Percentiles rank a stretch among this genome's conserved stretches.
phyloP scores from a whole-genome alignment of 148 eudicot genomes.

The Diospyros lotus region DNA sequence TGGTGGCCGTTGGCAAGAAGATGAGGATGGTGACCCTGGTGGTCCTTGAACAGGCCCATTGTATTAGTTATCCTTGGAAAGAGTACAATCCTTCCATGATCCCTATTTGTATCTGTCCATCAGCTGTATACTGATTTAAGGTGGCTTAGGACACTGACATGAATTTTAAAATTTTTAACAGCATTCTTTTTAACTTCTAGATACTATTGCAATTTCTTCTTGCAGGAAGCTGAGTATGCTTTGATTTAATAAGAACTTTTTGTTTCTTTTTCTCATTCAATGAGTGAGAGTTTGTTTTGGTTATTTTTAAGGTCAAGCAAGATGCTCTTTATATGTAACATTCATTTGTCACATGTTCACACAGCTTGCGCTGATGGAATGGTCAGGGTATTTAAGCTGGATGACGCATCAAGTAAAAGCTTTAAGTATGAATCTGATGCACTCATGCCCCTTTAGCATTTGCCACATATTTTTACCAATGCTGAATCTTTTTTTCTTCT shows the following conservation, averaged over 20 bases:
- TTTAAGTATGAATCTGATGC: constrained; percentile 62
- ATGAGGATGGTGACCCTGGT: no score
- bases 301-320: neutral
- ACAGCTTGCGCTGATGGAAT: constrained; percentile 97
- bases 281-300: neutral
- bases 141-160: neutral
- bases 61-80: neutral
- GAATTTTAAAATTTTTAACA: neutral
- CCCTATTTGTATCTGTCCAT: neutral
- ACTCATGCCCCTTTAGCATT: neutral
- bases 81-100: neutral
- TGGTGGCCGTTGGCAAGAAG: no score
- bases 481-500: neutral
- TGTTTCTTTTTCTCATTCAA: neutral
- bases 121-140: neutral
- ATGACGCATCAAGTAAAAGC: constrained; percentile 87
- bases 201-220: neutral
- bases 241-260: neutral
- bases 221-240: neutral
- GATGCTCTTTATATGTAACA: constrained; percentile 2
- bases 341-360: constrained; percentile 13
- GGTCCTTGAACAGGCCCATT: no score
- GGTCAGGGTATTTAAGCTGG: constrained; percentile 84
- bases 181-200: neutral
- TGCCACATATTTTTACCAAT: neutral